A percentile compares a stretch with the other conserved stretches of the same genome.
phyloP scores from a whole-genome alignment of 495 filamentous ascomycete genomes.

The Neurospora hispaniola region DNA sequence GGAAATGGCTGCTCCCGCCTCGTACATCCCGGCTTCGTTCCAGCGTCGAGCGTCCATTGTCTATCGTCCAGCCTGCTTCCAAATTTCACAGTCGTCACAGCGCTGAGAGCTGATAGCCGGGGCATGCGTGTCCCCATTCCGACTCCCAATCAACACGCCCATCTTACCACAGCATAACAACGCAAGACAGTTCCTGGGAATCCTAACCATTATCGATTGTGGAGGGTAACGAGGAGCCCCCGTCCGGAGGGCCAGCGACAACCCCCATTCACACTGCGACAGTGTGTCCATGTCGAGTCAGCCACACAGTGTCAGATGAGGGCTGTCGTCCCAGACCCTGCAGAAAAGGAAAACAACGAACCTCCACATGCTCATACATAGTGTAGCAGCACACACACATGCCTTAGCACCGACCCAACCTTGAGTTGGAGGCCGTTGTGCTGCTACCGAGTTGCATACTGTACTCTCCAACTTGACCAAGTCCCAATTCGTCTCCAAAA shows the following conservation, averaged over 20 bases:
- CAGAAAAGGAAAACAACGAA: neutral
- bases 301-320: neutral
- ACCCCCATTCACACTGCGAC: neutral
- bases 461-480: neutral
- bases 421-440: neutral
- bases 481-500: neutral
- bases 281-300: neutral
- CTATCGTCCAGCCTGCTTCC: neutral
- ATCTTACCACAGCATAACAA: neutral
- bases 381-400: neutral
- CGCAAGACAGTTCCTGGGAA: neutral
- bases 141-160: neutral
- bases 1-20: neutral
- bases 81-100: neutral
- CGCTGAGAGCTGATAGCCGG: neutral
- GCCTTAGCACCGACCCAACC: neutral
- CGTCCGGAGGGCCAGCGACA: neutral
- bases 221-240: neutral
- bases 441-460: neutral
- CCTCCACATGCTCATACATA: neutral
- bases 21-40: neutral
- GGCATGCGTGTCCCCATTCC: neutral
- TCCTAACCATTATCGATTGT: neutral
- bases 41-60: neutral
- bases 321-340: neutral